phyloP scores from a whole-genome alignment of 108 stramenopile genomes.

The Cyclotella choctawhatcheeana region DNA sequence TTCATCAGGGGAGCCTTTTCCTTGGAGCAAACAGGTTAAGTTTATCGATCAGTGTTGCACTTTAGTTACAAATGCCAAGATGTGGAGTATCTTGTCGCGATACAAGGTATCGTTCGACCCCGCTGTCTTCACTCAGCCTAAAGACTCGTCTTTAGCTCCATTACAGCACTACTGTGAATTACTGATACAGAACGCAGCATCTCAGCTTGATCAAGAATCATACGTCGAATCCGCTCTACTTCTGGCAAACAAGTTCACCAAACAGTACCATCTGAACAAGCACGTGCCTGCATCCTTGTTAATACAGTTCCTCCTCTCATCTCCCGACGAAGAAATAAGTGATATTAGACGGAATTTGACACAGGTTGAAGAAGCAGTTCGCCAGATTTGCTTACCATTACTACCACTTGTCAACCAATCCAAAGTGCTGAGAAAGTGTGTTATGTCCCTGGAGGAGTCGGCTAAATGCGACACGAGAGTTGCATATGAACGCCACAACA shows the following conservation, averaged over 20 bases:
- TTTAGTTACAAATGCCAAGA: constrained; percentile 60
- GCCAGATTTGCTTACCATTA: constrained; percentile 33
- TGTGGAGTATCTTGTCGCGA: constrained; percentile 73
- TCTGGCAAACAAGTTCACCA: constrained; percentile 43
- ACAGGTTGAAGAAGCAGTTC: constrained; percentile 33
- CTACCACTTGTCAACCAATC: constrained; percentile 44
- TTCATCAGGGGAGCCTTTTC: constrained; percentile 37
- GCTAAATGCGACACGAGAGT: constrained; percentile 12
- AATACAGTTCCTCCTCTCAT: constrained; percentile 46
- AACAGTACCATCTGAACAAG: constrained; percentile 31
- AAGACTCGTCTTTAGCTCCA: constrained; percentile 44
- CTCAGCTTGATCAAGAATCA: no score
- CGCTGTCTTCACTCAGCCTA: constrained; percentile 39
- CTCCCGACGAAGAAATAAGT: constrained; percentile 9
- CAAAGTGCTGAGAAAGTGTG: constrained; percentile 54
- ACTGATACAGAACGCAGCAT: constrained; percentile 42
- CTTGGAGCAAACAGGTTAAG: constrained; percentile 69
- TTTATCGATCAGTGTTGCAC: constrained; percentile 78
- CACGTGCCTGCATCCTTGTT: constrained; percentile 29
- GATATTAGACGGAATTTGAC: constrained; percentile 54
- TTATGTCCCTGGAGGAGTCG: constrained; percentile 52
- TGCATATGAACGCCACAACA: constrained; percentile 75
- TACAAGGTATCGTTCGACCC: constrained; percentile 70
- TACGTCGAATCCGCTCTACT: constrained; percentile 14
- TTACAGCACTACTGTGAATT: constrained; percentile 41